These are phyloP conservation scores for Lithocarpus polystachyus DNA, from an alignment of 306 rosid species.

Conservation along the genomic window DNA sequence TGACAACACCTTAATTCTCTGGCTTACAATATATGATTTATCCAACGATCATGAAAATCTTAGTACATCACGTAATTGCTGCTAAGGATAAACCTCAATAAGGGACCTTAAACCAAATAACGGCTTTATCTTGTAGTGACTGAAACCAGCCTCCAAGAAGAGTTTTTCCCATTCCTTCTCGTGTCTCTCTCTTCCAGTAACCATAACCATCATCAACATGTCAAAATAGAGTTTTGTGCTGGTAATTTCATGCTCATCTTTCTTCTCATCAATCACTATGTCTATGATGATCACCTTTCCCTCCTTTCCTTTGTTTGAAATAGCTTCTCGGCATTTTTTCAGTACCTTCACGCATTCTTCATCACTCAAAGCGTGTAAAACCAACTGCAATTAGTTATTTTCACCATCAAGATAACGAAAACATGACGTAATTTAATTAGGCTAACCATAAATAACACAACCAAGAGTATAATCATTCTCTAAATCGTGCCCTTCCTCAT, in stretches of 20 bases:
- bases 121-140: conserved; percentile 33
- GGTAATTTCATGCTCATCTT: conserved; percentile 23
- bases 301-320: conserved; percentile 29
- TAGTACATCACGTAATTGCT: not conserved
- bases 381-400: conserved; percentile 26
- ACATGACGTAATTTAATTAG: not conserved
- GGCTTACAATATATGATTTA: not conserved
- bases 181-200: conserved; percentile 43
- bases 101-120: conserved; percentile 48
- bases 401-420: not conserved
- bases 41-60: no score
- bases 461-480: not conserved
- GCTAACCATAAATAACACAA: not conserved
- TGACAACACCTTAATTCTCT: not conserved
- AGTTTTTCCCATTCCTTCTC: conserved; percentile 55
- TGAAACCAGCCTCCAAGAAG: conserved; percentile 48
- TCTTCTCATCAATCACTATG: conserved; percentile 32
- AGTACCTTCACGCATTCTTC: conserved; percentile 40
- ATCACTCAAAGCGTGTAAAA: conserved; percentile 38
- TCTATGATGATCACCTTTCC: conserved; percentile 59
- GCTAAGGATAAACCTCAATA: conserved; percentile 45
- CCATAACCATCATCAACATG: conserved; percentile 38
- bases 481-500: not conserved
- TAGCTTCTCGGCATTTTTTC: conserved; percentile 51
- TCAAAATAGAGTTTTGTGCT: conserved; percentile 42